Evolutionary conservation across 1,284 basidiomycete species (phyloP).

Genomic region (Microbotryum silenes-acaulis): DNA sequence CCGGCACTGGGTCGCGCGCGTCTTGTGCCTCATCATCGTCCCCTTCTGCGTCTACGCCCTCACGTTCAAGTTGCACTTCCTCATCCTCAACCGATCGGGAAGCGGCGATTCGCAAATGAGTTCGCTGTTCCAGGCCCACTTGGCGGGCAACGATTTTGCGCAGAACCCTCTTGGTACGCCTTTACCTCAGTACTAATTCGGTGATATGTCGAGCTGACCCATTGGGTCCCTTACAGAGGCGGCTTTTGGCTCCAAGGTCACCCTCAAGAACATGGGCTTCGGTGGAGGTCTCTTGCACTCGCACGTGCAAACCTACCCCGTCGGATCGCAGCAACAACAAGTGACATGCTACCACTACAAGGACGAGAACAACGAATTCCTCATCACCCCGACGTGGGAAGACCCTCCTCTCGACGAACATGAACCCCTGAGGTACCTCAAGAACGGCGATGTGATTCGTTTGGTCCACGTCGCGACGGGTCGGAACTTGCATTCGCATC

Average conservation of each 20-base stretch:
- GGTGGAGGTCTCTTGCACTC: slow-evolving; percentile 95
- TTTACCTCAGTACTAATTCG: background rate
- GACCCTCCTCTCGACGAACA: slow-evolving; percentile 58
- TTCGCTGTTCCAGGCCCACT: slow-evolving; percentile 95
- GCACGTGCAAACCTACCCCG: slow-evolving; percentile 87
- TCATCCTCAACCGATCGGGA: slow-evolving; percentile 86
- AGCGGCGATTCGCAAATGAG: slow-evolving; percentile 98
- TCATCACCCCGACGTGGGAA: slow-evolving; percentile 72
- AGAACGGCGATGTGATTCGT: slow-evolving; percentile 70
- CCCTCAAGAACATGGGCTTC: slow-evolving; percentile 96
- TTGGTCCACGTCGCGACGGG: slow-evolving; percentile 73
- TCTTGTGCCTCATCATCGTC: slow-evolving; percentile 76
- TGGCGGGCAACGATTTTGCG: slow-evolving; percentile 86
- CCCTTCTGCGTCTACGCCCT: slow-evolving; percentile 87
- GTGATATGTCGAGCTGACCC: background rate
- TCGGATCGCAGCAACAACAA: slow-evolving; percentile 91
- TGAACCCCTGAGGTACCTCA: slow-evolving; percentile 61
- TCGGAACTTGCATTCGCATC: slow-evolving; percentile 89
- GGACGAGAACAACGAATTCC: slow-evolving; percentile 93
- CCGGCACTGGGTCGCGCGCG: slow-evolving; percentile 83
- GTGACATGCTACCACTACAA: slow-evolving; percentile 99
- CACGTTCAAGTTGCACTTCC: slow-evolving; percentile 92
- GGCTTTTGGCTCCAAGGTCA: slow-evolving; percentile 82
- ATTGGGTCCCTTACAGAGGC: slow-evolving; percentile 54
- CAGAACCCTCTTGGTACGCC: slow-evolving; percentile 68